Evolutionary conservation across 257 asterid genomes (phyloP), one percentile per base, ranked within the genome.

Genomic region (Mentha longifolia): DNA sequence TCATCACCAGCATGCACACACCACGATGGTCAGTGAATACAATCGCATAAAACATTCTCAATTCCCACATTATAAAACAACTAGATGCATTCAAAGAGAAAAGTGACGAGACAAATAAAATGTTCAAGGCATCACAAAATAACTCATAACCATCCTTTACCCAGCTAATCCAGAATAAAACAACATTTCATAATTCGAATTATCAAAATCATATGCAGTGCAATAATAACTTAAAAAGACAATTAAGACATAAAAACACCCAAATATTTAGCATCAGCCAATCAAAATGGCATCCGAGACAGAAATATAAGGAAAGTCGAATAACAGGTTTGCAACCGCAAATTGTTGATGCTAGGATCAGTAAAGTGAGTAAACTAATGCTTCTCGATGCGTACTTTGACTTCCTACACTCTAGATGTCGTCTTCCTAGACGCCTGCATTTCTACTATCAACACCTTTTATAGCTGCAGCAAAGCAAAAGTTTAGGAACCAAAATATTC

Each of bases 361-460:
- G 43, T 43, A 71, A 56, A n/a, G n/a, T n/a, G n/a, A n/a, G n/a
- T n/a, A 57, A 55, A 54, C 58, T 56, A 20, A 49, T 9, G 57
- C 31, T 46, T 57, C 30, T 19, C 39, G 60, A 58, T n/a, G n/a
- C n/a, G n/a, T n/a, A n/a, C n/a, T n/a, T n/a, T n/a, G n/a, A n/a
- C n/a, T n/a, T 51, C 43, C 28, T 41, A 52, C 59, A 52, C 19
- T 47, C 11, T 14, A n/a, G 33, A 57, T 47, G 35, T 55, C 19
- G 37, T 45, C 20, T 54, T 64, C 43, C 9, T 14, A 51, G 62
- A 70, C 28, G 61, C 67, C 58, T 19, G 57, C 52, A 49, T 66
- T 67, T 75, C 71, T 62, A 68, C 2, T 17, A 49, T 68, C 65
- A 49, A 45, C 14, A 31, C 45, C 3, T 17, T 3, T 37, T 37